Evolutionary conservation across 2,329 filamentous ascomycete species (phyloP), one percentile per base, ranked within the genome.

Genomic region (Colletotrichum endophyticum): DNA sequence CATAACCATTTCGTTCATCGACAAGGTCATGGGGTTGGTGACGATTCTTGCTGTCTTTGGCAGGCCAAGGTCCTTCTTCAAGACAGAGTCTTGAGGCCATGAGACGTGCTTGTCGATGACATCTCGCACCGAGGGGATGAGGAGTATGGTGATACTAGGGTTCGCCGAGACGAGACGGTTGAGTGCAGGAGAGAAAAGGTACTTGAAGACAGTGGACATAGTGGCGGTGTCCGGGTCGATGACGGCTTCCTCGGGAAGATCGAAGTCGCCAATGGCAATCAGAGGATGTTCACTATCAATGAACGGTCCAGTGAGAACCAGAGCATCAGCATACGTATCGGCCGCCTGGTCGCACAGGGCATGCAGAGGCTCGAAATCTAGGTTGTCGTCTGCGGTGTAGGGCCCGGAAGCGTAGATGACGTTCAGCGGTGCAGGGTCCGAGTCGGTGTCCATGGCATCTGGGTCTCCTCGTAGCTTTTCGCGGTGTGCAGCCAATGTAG

Each of bases 261-360:
- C 92, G 82, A 96, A 94, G 85, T 96, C 94, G 78, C 95, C 94
- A 19, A 91, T 90, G 28, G 95, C 95, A 70, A 99, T 91, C 30
- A 98, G 88, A 0, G 97, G 96, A 83, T 99, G 97, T 80, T 98
- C 96, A 44, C 94, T 89, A 83, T 99, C 97, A 79, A 99, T 89
- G 83, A 99, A 98, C 1, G 97, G 97, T 0, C 97, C 97, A 6
- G 91, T 88, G 11, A 99, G 89, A 59, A 99, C 90, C 32, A 99
- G 86, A 5, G 92, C 91, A 83, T 99, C 97, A 13, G 94, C 94
- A 78, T 92, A 93, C 27, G 90, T 91, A 78, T 95, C 92, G 19
- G 92, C 92, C 11, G 96, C 96, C 80, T 94, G 93, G 79, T 91
- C 90, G 82, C 96, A 96, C 19, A 99, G 89, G 34, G 95, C 92